phyloP scores from a whole-genome alignment of 2,329 filamentous ascomycete genomes.

The Botrytis pseudocinerea region DNA sequence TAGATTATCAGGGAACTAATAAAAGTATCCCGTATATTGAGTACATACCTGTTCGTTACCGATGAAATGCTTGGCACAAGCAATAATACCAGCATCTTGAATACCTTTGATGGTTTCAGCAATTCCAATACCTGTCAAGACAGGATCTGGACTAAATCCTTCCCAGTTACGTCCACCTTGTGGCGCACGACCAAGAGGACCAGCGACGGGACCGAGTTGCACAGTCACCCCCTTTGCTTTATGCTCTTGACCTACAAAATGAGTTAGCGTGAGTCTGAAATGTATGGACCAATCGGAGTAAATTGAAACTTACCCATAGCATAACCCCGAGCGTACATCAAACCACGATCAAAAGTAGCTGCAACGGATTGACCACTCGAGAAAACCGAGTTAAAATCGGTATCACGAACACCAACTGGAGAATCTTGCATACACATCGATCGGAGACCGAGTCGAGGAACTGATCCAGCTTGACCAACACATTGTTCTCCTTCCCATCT shows the following conservation, averaged over 20 bases:
- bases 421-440: constrained; percentile 41
- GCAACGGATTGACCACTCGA: constrained; percentile 69
- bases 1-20: not conserved
- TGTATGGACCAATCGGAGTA: not conserved
- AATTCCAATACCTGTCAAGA: constrained; percentile 68
- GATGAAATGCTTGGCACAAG: constrained; percentile 74
- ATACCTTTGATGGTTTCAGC: constrained; percentile 76
- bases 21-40: not conserved
- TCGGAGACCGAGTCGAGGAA: constrained; percentile 41
- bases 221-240: constrained; percentile 73
- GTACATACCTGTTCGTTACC: constrained; percentile 68
- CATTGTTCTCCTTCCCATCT: constrained; percentile 37
- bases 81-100: constrained; percentile 78
- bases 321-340: constrained; percentile 54
- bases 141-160: constrained; percentile 69
- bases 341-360: constrained; percentile 66
- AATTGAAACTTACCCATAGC: constrained; percentile 45
- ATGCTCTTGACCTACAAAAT: constrained; percentile 53
- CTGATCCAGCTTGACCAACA: constrained; percentile 37
- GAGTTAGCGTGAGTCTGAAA: not conserved
- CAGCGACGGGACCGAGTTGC: constrained; percentile 74
- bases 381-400: constrained; percentile 69
- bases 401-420: constrained; percentile 46
- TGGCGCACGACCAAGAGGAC: constrained; percentile 64
- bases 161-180: constrained; percentile 72